Base-by-base conservation (phyloP, 2,329 filamentous ascomycete species). In the Epichloe aotearoae region DNA sequence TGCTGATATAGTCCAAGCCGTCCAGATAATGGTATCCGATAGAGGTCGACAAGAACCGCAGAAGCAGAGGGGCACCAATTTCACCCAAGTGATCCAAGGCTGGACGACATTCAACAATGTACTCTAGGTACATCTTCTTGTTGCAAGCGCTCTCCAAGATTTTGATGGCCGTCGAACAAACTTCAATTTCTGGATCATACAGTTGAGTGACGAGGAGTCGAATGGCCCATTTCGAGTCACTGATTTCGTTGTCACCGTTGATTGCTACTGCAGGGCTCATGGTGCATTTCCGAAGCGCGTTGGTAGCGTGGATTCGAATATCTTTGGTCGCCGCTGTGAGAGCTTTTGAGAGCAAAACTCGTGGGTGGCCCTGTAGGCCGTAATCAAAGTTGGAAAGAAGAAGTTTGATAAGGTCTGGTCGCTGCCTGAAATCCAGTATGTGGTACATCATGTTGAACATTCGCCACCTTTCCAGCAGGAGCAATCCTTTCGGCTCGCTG, bases 401-500 rank as follows among this genome's bases (percentile, higher is more conserved):
- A 10, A 91, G 76, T 63, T 90, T 88, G 63, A 97, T 88, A 53
- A 98, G 73, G 64, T 98, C 93, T 44, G 91, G 88, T 2, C 93
- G 84, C 65, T 93, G 86, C 59, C 86, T 88, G 43, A 95, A 74
- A 62, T 97, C 91, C 52, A 96, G 79, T 54, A 98, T 95, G 66
- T 97, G 93, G 64, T 98, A 98, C 75, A 97, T 94, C 88, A 98
- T 98, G 67, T 97, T 97, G 69, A 96, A 90, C 76, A 98, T 94
- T 59, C 89, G 88, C 91, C 93, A 97, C 59, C 88, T 77, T 64
- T 97, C 91, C 62, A 98, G 79, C 70, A 98, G 91, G 54, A 85
- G 82, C 23, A 97, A 75, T 0, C 93, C 93, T 58, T 84, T 87
- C 0, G 78, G 71, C 60, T 95, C 88, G 49, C 84, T 84, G 59